A percentile compares a stretch with the other conserved stretches of the same genome.
phyloP scores from a whole-genome alignment of 768 basidiomycete genomes.

The Mycena metata region DNA sequence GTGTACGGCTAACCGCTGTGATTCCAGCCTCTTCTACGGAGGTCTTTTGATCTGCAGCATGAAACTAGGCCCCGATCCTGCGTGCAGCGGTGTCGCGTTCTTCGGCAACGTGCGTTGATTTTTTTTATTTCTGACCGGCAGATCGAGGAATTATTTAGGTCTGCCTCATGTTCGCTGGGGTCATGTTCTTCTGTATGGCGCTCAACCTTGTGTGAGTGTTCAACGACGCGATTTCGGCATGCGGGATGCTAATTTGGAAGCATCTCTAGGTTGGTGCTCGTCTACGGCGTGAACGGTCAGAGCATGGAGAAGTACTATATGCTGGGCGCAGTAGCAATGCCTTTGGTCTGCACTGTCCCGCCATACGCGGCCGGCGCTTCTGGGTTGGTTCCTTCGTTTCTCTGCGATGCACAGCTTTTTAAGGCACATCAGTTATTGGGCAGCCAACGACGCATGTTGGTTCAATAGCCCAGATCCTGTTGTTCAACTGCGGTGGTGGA shows the following conservation, averaged over 20 bases:
- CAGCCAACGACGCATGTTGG: conserved; percentile 20
- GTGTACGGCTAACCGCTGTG: not conserved
- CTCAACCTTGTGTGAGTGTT: conserved; percentile 20
- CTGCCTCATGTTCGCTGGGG: conserved; percentile 16
- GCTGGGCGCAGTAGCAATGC: not conserved
- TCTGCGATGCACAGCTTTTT: no score
- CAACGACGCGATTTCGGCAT: not conserved
- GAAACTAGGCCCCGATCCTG: not conserved
- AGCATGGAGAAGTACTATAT: conserved; percentile 33
- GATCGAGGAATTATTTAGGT: no score
- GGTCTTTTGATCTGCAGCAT: not conserved
- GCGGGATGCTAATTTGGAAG: not conserved
- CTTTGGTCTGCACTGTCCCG: conserved; percentile 2
- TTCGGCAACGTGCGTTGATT: not conserved
- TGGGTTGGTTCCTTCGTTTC: conserved; percentile 6
- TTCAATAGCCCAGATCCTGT: conserved; percentile 9
- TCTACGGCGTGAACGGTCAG: conserved; percentile 20
- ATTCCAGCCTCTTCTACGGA: conserved; percentile 1
- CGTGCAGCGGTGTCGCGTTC: conserved; percentile 21
- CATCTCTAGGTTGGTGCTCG: conserved; percentile 18
- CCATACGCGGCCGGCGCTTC: conserved; percentile 22
- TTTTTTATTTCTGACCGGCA: not conserved
- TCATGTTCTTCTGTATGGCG: conserved; percentile 21
- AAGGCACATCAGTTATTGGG: not conserved
- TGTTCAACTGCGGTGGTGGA: conserved; percentile 18